A percentile compares a stretch with the other conserved stretches of the same genome.
Evolutionary conservation across 1,284 basidiomycete species (phyloP).

Genomic region (Porogramme epimiltina): DNA sequence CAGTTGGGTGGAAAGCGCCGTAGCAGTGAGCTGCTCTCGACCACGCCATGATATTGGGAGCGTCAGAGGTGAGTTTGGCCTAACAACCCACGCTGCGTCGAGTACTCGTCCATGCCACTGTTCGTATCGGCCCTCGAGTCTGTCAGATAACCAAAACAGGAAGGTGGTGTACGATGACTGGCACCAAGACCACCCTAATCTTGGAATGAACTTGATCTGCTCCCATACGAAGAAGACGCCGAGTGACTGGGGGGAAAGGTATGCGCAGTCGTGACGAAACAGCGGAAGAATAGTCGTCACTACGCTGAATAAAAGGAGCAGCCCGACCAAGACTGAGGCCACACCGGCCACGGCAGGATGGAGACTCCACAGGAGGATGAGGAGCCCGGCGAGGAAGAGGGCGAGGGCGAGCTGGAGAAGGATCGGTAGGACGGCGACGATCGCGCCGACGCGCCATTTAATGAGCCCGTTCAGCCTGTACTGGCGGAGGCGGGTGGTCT

Average conservation of each 20-base stretch:
- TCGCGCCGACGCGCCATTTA: conserved; percentile 30
- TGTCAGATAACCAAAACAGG: too few relatives aligned
- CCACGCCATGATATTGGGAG: neutral
- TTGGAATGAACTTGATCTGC: neutral
- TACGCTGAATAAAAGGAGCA: neutral
- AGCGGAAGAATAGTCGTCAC: conserved; percentile 3
- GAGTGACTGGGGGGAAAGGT: conserved; percentile 3
- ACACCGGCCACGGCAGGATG: conserved; percentile 4
- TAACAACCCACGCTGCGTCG: too few relatives aligned
- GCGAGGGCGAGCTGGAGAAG: conserved; percentile 31
- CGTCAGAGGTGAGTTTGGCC: too few relatives aligned
- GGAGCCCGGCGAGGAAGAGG: conserved; percentile 32
- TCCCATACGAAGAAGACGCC: neutral
- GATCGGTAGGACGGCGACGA: conserved; percentile 30
- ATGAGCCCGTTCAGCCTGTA: conserved; percentile 29
- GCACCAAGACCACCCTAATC: too few relatives aligned
- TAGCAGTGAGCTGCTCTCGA: neutral
- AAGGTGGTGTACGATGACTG: too few relatives aligned
- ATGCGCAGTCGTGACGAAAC: conserved; percentile 3
- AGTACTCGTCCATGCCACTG: too few relatives aligned
- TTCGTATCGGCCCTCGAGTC: neutral
- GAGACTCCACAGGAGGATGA: conserved; percentile 8
- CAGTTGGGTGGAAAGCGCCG: neutral
- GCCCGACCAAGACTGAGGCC: neutral
- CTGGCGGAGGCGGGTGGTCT: conserved; percentile 19